A percentile compares a stretch with the other conserved stretches of the same genome.
Conservation (phyloP, 257 asterid genomes). For the Solanum corneliomulleri region DNA sequence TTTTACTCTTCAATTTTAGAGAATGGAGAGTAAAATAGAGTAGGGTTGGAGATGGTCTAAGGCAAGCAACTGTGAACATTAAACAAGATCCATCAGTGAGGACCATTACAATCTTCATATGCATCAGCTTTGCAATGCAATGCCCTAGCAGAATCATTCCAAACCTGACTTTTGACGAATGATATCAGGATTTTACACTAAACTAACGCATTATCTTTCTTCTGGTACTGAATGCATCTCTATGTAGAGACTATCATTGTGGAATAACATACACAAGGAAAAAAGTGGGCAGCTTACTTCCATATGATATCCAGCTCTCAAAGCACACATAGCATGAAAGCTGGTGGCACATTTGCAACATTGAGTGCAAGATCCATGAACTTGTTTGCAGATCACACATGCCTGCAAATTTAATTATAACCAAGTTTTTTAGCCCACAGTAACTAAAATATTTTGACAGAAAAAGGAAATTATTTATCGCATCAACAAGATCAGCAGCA, state of each 20-base stretch:
- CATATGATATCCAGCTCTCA: conserved; percentile 86
- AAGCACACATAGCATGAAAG: conserved; percentile 86
- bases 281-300: conserved; percentile 48
- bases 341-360: conserved; percentile 84
- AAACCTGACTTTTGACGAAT: neutral
- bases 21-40: no score
- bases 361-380: conserved; percentile 85
- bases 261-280: neutral
- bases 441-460: neutral
- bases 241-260: neutral
- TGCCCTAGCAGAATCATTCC: neutral
- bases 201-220: neutral
- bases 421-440: neutral
- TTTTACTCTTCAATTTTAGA: no score
- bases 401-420: conserved; percentile 38
- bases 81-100: neutral
- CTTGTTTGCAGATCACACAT: conserved; percentile 79
- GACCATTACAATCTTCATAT: neutral
- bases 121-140: neutral
- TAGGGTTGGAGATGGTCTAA: no score
- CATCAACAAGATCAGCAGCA: neutral
- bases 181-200: neutral
- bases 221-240: neutral
- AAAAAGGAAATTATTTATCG: neutral
- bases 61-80: neutral